phyloP scores from a whole-genome alignment of 345 rosid species.

The Corchorus olitorius region DNA sequence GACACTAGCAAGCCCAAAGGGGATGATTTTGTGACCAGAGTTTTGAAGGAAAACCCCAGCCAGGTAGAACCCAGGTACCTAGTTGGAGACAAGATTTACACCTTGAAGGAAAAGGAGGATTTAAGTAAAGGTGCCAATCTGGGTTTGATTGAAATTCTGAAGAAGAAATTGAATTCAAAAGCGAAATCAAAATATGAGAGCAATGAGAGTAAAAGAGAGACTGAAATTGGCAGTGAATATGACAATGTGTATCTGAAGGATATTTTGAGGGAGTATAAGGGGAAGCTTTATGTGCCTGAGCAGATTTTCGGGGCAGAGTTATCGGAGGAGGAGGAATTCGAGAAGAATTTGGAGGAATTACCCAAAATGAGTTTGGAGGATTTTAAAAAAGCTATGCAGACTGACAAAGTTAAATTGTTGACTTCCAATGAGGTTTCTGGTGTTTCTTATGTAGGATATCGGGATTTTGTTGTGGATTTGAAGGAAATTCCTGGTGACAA shows the following conservation, averaged over 20 bases:
- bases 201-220: slow-evolving; percentile 25
- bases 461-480: slow-evolving; percentile 76
- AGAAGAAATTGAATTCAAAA: slow-evolving; percentile 45
- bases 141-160: slow-evolving; percentile 47
- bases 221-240: slow-evolving; percentile 21
- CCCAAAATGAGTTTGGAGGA: slow-evolving; percentile 78
- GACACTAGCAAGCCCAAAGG: slow-evolving; percentile 28
- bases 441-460: slow-evolving; percentile 30
- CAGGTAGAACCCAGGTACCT: slow-evolving; percentile 73
- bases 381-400: slow-evolving; percentile 63
- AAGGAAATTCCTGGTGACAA: slow-evolving; percentile 84
- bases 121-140: slow-evolving; percentile 42
- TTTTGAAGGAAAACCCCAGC: slow-evolving; percentile 83
- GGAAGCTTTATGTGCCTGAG: slow-evolving; percentile 91
- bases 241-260: slow-evolving; percentile 74
- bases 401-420: slow-evolving; percentile 66
- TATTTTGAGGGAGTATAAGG: slow-evolving; percentile 73
- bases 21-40: slow-evolving; percentile 69
- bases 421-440: slow-evolving; percentile 62
- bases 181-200: slow-evolving; percentile 29
- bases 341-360: slow-evolving; percentile 54
- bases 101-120: slow-evolving; percentile 58
- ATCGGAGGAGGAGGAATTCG: slow-evolving; percentile 78
- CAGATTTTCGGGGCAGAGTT: slow-evolving; percentile 71
- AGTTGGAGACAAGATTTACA: slow-evolving; percentile 59